Evolutionary conservation across 345 rosid genomes (phyloP), one percentile per base, ranked within the genome.

Genomic region (Corchorus olitorius): DNA sequence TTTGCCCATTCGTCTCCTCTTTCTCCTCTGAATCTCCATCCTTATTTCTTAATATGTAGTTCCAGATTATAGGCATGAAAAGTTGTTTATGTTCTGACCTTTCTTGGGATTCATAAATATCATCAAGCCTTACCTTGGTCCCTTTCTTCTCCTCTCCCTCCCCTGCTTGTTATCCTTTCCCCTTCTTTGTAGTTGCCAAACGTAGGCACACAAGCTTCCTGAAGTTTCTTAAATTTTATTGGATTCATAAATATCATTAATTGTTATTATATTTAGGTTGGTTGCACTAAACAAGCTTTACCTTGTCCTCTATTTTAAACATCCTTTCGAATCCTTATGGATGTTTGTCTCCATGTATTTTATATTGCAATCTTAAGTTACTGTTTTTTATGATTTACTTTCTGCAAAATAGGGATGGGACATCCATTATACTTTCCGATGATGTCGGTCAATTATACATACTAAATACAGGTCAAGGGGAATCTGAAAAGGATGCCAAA

Each of bases 381-480:
- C 70, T 73, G 17, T 45, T 20, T 59, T 68, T 43, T 50, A 50
- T 66, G 34, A 27, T 16, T 6, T 50, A 20, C 46, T 17, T 22
- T 14, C 77, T 81, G 15, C 76, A 35, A 72, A 77, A 70, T 76
- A 97, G 98, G 95, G 99, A 97, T 78, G 98, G 99, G 59, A 91
- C 99, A 3, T 94, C 97, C 65, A 87, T 97, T 75, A 88, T 92
- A 84, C 99, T 97, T 81, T 97, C 99, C 61, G 99, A 97, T 83
- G 98, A 97, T 87, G 99, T 94, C 80, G 99, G 99, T 69, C 99
- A 97, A 78, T 82, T 94, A 69, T 91, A 97, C 77, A 78, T 91
- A 78, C 81, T 97, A 81, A 91, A 84, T 87, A 97, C 99, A 45
- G 99, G 98, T 83, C 97, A 97, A 86, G 99, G 99, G 53, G 98